Conservation (phyloP, 2,329 filamentous ascomycete genomes). For the Trichoderma hamatum region DNA sequence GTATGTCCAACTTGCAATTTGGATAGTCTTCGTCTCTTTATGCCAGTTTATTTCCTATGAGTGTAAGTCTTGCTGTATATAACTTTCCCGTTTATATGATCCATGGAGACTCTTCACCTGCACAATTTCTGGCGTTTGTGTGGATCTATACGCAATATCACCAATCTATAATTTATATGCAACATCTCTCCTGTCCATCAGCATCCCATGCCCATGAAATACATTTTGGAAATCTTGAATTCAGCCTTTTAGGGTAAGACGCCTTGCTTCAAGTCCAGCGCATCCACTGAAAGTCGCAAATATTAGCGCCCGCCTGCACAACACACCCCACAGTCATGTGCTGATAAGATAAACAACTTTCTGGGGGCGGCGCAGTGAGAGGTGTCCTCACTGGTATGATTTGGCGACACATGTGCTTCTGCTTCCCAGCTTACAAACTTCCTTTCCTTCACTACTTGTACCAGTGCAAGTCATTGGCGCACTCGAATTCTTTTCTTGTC, state of each 20-base stretch:
- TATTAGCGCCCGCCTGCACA: neutral
- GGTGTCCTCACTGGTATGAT: slow-evolving; percentile 25
- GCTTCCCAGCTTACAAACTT: neutral
- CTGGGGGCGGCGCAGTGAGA: slow-evolving; percentile 10
- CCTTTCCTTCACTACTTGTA: neutral
- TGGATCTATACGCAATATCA: neutral
- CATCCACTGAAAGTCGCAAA: neutral
- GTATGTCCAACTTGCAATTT: too few species aligned
- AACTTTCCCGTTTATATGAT: too few species aligned
- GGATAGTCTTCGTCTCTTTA: too few species aligned
- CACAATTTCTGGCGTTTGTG: neutral
- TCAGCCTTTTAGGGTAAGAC: slow-evolving; percentile 14
- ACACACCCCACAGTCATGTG: slow-evolving; percentile 40
- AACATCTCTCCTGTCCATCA: neutral
- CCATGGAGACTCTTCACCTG: too few species aligned
- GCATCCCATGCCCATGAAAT: neutral
- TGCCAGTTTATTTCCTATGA: too few species aligned
- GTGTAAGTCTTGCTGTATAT: too few species aligned
- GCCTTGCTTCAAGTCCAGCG: neutral
- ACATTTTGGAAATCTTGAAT: neutral
- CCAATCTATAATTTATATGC: neutral
- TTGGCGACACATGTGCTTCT: neutral
- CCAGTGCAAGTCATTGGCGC: neutral
- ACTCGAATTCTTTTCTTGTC: neutral
- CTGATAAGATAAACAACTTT: slow-evolving; percentile 42